Conservation (phyloP, 164 flowering plant species). For the Malania oleifera region DNA sequence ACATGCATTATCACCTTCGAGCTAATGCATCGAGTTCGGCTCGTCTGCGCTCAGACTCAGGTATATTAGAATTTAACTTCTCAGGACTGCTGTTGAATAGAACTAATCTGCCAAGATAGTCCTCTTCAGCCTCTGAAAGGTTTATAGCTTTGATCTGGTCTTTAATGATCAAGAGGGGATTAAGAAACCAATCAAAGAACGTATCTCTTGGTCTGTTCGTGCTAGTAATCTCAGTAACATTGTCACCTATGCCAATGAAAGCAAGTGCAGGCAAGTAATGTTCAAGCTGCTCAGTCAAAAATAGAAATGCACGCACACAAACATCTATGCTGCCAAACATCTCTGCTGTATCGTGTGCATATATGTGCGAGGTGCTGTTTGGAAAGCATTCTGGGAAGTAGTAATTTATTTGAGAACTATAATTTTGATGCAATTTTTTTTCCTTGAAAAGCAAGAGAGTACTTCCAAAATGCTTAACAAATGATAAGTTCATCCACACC, state of each 20-base stretch:
- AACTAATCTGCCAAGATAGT: constrained; percentile 62
- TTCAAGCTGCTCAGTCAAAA: background rate
- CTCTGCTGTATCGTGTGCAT: too few relatives aligned
- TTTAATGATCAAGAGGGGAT: constrained; percentile 75
- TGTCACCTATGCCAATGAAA: constrained; percentile 41
- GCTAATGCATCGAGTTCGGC: constrained; percentile 87
- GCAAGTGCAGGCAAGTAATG: background rate
- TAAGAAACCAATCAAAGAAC: constrained; percentile 77
- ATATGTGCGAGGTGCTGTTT: too few relatives aligned
- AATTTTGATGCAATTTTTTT: too few relatives aligned
- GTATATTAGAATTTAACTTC: constrained; percentile 40
- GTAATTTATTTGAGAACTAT: too few relatives aligned
- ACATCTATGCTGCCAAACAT: too few relatives aligned
- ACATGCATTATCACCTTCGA: constrained; percentile 47
- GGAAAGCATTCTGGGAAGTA: too few relatives aligned
- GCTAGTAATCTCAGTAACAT: constrained; percentile 56
- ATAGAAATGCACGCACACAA: too few relatives aligned
- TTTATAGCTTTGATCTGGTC: constrained; percentile 78
- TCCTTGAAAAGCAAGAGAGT: too few relatives aligned
- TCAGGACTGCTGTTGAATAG: constrained; percentile 49
- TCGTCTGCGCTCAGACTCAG: constrained; percentile 47
- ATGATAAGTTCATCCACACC: too few relatives aligned
- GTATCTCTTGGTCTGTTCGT: constrained; percentile 68
- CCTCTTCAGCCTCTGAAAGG: constrained; percentile 67
- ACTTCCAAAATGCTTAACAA: too few relatives aligned